Evolutionary conservation across 352 stramenopile species (phyloP).

Genomic region (Pythium brachiatum): DNA sequence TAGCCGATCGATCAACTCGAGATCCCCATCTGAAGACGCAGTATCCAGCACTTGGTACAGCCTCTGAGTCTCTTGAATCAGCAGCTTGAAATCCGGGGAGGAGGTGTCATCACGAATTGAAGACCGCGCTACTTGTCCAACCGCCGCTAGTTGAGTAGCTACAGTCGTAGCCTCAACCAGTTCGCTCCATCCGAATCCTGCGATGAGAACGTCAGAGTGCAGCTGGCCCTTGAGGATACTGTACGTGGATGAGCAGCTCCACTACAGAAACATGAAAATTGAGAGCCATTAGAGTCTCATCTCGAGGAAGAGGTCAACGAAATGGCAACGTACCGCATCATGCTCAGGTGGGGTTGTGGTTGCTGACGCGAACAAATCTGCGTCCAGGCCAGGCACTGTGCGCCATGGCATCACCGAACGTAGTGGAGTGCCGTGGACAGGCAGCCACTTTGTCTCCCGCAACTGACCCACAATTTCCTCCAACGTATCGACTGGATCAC

Average conservation of each 20-base stretch:
- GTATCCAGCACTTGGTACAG: slow-evolving; percentile 62
- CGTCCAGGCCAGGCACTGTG: slow-evolving; percentile 1
- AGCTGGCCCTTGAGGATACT: slow-evolving; percentile 59
- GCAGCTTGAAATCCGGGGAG: slow-evolving; percentile 12
- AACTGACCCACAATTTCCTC: slow-evolving; percentile 8
- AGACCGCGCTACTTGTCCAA: slow-evolving; percentile 24
- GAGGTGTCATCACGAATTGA: background rate
- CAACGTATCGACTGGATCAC: background rate
- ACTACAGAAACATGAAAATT: slow-evolving; percentile 34
- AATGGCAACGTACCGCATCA: slow-evolving; percentile 45
- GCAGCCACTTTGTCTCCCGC: slow-evolving; percentile 19
- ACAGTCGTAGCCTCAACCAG: slow-evolving; percentile 28
- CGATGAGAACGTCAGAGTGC: slow-evolving; percentile 43
- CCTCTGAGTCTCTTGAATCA: slow-evolving; percentile 42
- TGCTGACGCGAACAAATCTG: slow-evolving; percentile 34
- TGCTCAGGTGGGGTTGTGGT: slow-evolving; percentile 41
- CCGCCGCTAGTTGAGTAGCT: slow-evolving; percentile 49
- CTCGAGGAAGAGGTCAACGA: slow-evolving; percentile 2
- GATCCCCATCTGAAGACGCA: slow-evolving; percentile 28
- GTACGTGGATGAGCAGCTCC: slow-evolving; percentile 54
- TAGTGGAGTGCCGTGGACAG: slow-evolving; percentile 11
- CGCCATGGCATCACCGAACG: slow-evolving; percentile 58
- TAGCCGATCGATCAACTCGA: slow-evolving; percentile 19
- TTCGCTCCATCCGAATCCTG: slow-evolving; percentile 58
- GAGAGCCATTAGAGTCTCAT: background rate